Conservation (phyloP, 1,284 basidiomycete species). For the Binderoboletus segoi region DNA sequence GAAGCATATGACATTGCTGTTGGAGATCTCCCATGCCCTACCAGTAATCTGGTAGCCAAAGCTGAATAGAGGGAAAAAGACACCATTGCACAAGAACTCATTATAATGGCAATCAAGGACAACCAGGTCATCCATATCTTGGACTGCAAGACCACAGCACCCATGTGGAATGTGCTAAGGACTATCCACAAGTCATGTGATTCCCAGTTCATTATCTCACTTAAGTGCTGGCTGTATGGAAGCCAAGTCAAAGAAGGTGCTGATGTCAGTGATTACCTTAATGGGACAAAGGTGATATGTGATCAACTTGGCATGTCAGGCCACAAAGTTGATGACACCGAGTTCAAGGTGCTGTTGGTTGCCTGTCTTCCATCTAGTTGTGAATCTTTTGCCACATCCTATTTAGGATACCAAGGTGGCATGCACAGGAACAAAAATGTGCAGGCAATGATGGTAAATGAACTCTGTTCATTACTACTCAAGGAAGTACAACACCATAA, state of each 20-base stretch:
- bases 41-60: no score
- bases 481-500: no score
- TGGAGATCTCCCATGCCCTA: background rate
- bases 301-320: background rate
- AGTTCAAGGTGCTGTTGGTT: background rate
- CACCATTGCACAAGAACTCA: background rate
- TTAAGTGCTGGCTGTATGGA: background rate
- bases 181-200: background rate
- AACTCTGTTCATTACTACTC: no score
- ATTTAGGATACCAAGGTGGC: background rate
- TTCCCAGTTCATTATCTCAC: background rate
- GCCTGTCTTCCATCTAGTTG: background rate
- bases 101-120: background rate
- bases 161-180: background rate
- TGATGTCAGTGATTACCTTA: background rate
- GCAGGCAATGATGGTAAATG: no score
- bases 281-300: rapidly evolving
- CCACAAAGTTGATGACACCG: background rate
- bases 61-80: background rate
- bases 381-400: background rate
- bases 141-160: background rate
- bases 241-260: background rate
- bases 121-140: background rate
- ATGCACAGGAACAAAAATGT: background rate
- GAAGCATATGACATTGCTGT: background rate